Percentiles rank a stretch among this genome's conserved stretches.
Conservation (phyloP, 495 filamentous ascomycete species). For the Talaromyces adpressus region DNA sequence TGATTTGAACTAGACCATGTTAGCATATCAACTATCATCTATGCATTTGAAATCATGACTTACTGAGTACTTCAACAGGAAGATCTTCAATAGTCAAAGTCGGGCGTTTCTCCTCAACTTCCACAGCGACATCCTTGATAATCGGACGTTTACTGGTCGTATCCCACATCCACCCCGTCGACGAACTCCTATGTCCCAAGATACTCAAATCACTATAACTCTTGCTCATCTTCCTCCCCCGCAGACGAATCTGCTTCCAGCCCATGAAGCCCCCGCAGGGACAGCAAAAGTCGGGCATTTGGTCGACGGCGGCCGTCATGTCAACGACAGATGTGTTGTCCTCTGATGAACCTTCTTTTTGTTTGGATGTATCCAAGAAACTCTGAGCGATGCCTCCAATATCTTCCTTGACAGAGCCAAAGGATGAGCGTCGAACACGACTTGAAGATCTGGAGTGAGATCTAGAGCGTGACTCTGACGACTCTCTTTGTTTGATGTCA, state of each 20-base stretch:
- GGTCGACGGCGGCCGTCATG: conserved; percentile 12
- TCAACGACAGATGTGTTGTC: conserved; percentile 14
- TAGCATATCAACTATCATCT: neutral
- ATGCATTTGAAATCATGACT: conserved; percentile 20
- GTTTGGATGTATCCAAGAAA: conserved; percentile 60
- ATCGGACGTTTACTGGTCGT: conserved; percentile 19
- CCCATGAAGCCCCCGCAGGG: conserved; percentile 64
- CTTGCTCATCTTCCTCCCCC: conserved; percentile 60
- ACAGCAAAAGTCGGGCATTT: conserved; percentile 54
- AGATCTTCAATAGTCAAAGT: conserved; percentile 54
- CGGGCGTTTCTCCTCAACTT: neutral
- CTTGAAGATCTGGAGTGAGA: conserved; percentile 32
- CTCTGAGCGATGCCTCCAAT: conserved; percentile 56
- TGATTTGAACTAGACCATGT: conserved; percentile 57
- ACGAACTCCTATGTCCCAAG: conserved; percentile 35
- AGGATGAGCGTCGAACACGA: conserved; percentile 35
- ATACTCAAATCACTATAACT: conserved; percentile 63
- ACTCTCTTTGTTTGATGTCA: conserved; percentile 13
- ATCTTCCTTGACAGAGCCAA: conserved; percentile 43
- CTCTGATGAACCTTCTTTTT: neutral
- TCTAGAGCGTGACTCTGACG: conserved; percentile 30
- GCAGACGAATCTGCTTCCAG: conserved; percentile 64
- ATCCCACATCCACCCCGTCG: conserved; percentile 51
- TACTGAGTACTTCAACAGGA: conserved; percentile 67
- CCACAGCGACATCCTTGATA: conserved; percentile 20